Conservation (phyloP, 371 early-diverging fungal species). For the Actinomortierella wolfii region DNA sequence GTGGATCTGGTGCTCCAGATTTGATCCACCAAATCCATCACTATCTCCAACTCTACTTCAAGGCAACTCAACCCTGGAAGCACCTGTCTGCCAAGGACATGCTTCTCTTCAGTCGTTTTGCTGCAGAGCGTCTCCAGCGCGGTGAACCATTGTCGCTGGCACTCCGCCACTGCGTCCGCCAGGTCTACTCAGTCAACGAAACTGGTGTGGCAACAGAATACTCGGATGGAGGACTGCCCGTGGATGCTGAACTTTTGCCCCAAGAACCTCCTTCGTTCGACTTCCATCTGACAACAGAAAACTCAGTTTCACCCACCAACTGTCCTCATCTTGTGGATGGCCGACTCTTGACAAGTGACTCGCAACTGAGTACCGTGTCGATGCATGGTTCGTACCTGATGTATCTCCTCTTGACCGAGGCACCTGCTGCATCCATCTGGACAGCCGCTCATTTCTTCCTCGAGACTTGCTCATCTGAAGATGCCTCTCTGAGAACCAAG, state of each 20-base stretch:
- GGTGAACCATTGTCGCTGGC: constrained; percentile 61
- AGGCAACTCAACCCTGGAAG: constrained; percentile 47
- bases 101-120: constrained; percentile 58
- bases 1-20: constrained; percentile 47
- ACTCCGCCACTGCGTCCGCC: constrained; percentile 57
- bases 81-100: constrained; percentile 61
- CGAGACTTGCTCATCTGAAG: constrained; percentile 54
- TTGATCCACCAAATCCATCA: constrained; percentile 44
- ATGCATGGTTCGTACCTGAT: constrained; percentile 67
- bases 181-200: constrained; percentile 54
- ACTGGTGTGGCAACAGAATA: background rate
- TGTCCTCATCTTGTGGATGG: constrained; percentile 64
- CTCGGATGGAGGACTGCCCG: background rate
- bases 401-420: constrained; percentile 48
- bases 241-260: background rate
- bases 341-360: constrained; percentile 57
- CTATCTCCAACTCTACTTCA: constrained; percentile 38
- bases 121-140: constrained; percentile 71
- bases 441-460: constrained; percentile 62
- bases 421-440: constrained; percentile 44
- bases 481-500: constrained; percentile 51
- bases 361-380: constrained; percentile 58
- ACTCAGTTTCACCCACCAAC: constrained; percentile 52
- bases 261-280: constrained; percentile 34
- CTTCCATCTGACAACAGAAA: constrained; percentile 17